phyloP scores from a whole-genome alignment of 2,329 filamentous ascomycete genomes.

The Aspergillus niger region DNA sequence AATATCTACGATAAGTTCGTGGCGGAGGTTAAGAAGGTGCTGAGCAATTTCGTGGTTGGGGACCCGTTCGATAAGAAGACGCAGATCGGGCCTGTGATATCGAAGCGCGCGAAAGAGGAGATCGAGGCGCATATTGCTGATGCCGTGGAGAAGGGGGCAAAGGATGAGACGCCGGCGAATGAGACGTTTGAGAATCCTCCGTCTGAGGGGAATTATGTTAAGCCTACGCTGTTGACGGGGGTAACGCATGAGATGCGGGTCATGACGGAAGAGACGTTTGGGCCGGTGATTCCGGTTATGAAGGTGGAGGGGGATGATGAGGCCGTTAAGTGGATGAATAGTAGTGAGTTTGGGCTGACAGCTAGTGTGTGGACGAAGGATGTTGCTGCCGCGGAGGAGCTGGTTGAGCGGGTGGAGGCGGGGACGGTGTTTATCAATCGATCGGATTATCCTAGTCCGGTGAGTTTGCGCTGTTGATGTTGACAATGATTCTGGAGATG shows the following conservation, averaged over 20 bases:
- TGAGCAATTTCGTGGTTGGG: slow-evolving; percentile 56
- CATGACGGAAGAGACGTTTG: slow-evolving; percentile 93
- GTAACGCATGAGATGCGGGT: slow-evolving; percentile 80
- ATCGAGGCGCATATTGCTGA: slow-evolving; percentile 79
- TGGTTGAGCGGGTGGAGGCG: slow-evolving; percentile 78
- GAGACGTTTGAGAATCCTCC: slow-evolving; percentile 69
- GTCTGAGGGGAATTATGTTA: slow-evolving; percentile 76
- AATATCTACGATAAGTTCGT: slow-evolving; percentile 80
- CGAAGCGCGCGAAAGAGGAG: slow-evolving; percentile 69
- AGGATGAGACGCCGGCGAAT: slow-evolving; percentile 76
- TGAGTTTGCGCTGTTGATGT: slow-evolving; percentile 51
- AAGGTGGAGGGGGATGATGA: slow-evolving; percentile 77
- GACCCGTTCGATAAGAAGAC: slow-evolving; percentile 74
- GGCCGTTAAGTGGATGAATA: slow-evolving; percentile 82
- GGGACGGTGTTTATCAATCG: slow-evolving; percentile 93
- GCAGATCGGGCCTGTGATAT: slow-evolving; percentile 83
- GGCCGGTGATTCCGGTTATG: slow-evolving; percentile 87
- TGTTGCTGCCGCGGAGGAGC: slow-evolving; percentile 67
- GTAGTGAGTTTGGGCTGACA: slow-evolving; percentile 86
- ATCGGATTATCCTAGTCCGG: slow-evolving; percentile 84
- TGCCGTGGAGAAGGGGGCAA: slow-evolving; percentile 77
- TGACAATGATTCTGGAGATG: neutral
- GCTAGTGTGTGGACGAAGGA: slow-evolving; percentile 95
- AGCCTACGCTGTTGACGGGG: slow-evolving; percentile 74
- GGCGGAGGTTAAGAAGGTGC: slow-evolving; percentile 73